A percentile compares a stretch with the other conserved stretches of the same genome.
Evolutionary conservation across 2,329 filamentous ascomycete species (phyloP).

Genomic region (Sordariomycetes sp.): DNA sequence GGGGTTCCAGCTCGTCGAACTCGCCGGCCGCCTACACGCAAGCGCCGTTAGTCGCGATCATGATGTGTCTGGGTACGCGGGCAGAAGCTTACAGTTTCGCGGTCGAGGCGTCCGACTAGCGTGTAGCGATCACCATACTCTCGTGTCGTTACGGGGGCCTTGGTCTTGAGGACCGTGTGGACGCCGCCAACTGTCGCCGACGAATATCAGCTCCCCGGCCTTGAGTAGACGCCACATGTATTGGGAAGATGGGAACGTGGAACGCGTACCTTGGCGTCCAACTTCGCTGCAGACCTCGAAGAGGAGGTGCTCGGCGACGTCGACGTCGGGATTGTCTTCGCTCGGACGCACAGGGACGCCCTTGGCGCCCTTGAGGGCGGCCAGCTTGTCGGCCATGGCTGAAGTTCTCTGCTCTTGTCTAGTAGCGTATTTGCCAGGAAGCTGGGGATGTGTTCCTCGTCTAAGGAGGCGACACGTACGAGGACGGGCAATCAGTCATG

Average conservation of each 20-base stretch:
- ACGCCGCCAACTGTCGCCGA: not conserved
- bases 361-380: too few species aligned
- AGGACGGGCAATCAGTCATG: too few species aligned
- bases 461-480: too few species aligned
- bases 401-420: too few species aligned
- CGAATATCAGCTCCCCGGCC: not conserved
- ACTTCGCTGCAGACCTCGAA: not conserved
- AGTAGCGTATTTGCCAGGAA: too few species aligned
- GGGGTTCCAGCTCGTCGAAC: not conserved
- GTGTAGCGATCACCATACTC: conserved; percentile 1
- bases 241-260: not conserved
- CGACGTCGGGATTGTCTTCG: not conserved
- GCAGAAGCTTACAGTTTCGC: not conserved
- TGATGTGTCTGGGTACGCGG: not conserved
- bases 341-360: too few species aligned
- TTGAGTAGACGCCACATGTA: not conserved
- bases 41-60: too few species aligned
- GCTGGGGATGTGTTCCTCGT: too few species aligned
- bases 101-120: not conserved
- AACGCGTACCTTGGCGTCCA: not conserved
- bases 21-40: not conserved
- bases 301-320: not conserved
- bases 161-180: conserved; percentile 1
- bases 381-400: too few species aligned
- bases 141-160: not conserved